Base-by-base conservation (phyloP, 306 rosid species). In the Arachis stenosperma region DNA sequence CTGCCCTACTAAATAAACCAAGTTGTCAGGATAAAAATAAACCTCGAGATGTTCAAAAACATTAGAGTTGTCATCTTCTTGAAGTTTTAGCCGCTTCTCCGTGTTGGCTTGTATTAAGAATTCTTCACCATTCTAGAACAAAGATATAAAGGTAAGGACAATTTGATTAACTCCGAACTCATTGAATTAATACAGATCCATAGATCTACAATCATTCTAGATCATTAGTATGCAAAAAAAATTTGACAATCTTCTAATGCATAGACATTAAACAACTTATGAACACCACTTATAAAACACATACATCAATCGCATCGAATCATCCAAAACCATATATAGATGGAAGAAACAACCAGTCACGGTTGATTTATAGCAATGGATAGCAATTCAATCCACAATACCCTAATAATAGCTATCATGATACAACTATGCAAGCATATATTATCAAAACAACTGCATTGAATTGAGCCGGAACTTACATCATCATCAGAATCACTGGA, bases 401-500 rank as follows among this genome's bases (percentile, higher is more conserved):
- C 17, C 17, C 17, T 15, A 15, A 15, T 15, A 15, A 15, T 15
- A 15, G 17, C 17, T 15, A 15, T 15, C 17, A 15, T 15, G 17
- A 15, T 15, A 15, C 0, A 15, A 15, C 17, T 15, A 15, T 15
- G 40, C 61, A 62, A 6, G 58, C 29, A 72, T 67, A 48, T 30
- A 63, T 14, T 41, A 27, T 50, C 69, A 78, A 58, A 70, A 44
- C 29, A 55, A 73, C 58, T 55, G 81, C 59, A 61, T 14, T 55
- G 54, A 57, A 77, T 41, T 58, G 6, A 40, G 42, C 41, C 60
- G 52, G 62, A 73, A 69, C 92, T 88, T 80, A 95, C 99, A 71
- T 86, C 97, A 6, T 88, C 96, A 41, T 92, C 99, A 7, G 99
- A 95, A 70, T 95, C 99, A 82, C 99, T 95, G 12, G 98, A 91